Base-by-base conservation (phyloP, 208 protist genomes). In the Sergeia podlipaevii region DNA sequence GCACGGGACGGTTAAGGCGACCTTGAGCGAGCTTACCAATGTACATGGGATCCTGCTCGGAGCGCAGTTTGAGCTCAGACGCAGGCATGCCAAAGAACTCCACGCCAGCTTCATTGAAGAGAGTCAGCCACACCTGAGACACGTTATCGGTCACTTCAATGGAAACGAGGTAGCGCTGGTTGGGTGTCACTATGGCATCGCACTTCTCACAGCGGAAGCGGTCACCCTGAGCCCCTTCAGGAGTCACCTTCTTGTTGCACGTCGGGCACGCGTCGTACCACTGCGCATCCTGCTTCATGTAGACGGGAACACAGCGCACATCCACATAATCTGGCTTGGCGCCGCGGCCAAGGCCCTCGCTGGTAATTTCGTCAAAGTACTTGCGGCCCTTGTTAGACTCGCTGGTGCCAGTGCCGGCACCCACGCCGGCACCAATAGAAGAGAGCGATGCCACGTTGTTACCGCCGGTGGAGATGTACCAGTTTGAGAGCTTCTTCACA, bases 201-300 rank as follows among this genome's bases (percentile, higher is more conserved):
- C 89, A 96, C 83, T 96, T 93, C 65, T 93, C 84, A 60, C 89
- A 96, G 53, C 81, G 81, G 53, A 77, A 93, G 44, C 74, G 83
- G 24, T 89, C 77, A 3, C 81, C 77, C 54, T 89, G 71, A 7
- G 84, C 80, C 0, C 83, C 85, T 37, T 92, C 77, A 36, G 77
- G 65, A 15, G 66, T 93, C 20, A 96, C 85, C 74, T 96, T 96
- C 69, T 93, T 93, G 66, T 93, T 93, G 77, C 89, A 96, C 48
- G 72, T 78, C 28, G 88, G 88, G 65, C 89, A 96, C 47, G 89
- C 85, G 49, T 93, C 81, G 74, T 96, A 96, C 83, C 83, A 93
- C 74, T 91, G 83, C 27, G 77, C 64, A 53, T 96, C 89, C 65
- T 91, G 82, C 68, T 93, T 93, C 38, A 96, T 76, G 74, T 96